Conservation (phyloP, 2,329 filamentous ascomycete genomes). For the Ramichloridium luteum region DNA sequence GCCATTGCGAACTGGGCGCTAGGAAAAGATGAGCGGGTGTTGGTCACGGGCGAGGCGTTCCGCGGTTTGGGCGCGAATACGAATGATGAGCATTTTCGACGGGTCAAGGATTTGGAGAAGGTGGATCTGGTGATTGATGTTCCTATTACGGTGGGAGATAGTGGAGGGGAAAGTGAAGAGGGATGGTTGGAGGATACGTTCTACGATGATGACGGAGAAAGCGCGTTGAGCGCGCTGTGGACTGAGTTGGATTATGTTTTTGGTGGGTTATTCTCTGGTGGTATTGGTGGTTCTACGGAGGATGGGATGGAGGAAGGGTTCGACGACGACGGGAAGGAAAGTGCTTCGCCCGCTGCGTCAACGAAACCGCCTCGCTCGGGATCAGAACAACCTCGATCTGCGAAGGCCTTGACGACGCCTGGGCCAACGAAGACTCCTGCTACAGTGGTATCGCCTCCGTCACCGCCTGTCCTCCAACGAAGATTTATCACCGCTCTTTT, state of each 20-base stretch:
- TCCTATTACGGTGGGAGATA: slow-evolving; percentile 1
- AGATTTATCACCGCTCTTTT: slow-evolving; percentile 38
- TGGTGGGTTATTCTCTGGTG: slow-evolving; percentile 25
- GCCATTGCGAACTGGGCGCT: slow-evolving; percentile 70
- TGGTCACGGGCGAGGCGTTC: slow-evolving; percentile 59
- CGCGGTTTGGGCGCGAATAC: slow-evolving; percentile 56
- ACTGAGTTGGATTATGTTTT: slow-evolving; percentile 40
- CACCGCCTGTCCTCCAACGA: slow-evolving; percentile 6
- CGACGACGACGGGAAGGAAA: too few species aligned
- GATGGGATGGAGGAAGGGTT: too few species aligned
- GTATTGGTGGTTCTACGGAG: slow-evolving; percentile 1
- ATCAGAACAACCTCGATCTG: too few species aligned
- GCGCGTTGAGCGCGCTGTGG: slow-evolving; percentile 35
- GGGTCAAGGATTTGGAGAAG: slow-evolving; percentile 58
- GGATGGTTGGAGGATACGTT: background rate
- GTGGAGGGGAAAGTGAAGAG: slow-evolving; percentile 1
- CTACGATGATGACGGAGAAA: slow-evolving; percentile 10
- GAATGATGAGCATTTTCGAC: slow-evolving; percentile 72
- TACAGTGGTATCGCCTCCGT: background rate
- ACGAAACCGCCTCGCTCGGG: background rate
- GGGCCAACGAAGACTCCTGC: background rate
- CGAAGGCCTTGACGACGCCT: background rate
- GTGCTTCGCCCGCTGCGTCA: too few species aligned
- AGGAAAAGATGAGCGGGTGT: slow-evolving; percentile 77
- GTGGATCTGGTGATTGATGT: slow-evolving; percentile 61